Base-by-base conservation (phyloP, 1,139 yeast species). In the Yamadazyma diospyri region DNA sequence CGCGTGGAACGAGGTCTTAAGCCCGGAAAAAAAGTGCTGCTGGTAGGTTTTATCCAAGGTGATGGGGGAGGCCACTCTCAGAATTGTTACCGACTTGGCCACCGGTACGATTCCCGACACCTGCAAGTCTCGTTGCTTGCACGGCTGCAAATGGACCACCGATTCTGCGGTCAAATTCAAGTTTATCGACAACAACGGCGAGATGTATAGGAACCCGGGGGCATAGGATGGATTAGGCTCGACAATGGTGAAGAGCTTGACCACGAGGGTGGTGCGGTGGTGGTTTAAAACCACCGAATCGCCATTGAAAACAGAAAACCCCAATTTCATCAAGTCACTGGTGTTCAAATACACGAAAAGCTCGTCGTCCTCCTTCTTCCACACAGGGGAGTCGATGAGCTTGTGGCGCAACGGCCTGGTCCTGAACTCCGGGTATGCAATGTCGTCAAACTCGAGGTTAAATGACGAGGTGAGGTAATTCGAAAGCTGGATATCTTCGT, bases 1-100 rank as follows among this genome's bases (percentile, higher is more conserved):
- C 1, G 60, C 51, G 41, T 82, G 82, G 50, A 92, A 84, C 37
- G 75, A 70, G 0, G 72, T 51, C 50, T 84, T 74, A 42, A 87
- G 61, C 34, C 81, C 78, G 5, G 78, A 61, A 35, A 83, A 64
- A 48, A 86, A 78, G 33, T 80, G 67, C 39, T 72, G 74, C 53
- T 88, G 94, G 46, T 69, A 71, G 0, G 78, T 63, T 36, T 77
- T 69, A 45, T 82, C 88, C 47, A 85, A 68, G 0, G 94, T 78
- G 1, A 76, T 64, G 2, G 86, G 86, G 0, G 95, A 76, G 5
- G 87, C 74, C 3, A 81, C 66, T 46, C 95, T 64, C 5, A 94
- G 68, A 33, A 86, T 69, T 9, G 85, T 76, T 3, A 64, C 71
- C 1, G 68, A 52, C 36, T 63, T 61, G 4, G 78, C 78, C 19